These are phyloP conservation scores for Dothideomycetes sp. DNA, from an alignment of 2,329 filamentous ascomycete species.

Conservation along the genomic window DNA sequence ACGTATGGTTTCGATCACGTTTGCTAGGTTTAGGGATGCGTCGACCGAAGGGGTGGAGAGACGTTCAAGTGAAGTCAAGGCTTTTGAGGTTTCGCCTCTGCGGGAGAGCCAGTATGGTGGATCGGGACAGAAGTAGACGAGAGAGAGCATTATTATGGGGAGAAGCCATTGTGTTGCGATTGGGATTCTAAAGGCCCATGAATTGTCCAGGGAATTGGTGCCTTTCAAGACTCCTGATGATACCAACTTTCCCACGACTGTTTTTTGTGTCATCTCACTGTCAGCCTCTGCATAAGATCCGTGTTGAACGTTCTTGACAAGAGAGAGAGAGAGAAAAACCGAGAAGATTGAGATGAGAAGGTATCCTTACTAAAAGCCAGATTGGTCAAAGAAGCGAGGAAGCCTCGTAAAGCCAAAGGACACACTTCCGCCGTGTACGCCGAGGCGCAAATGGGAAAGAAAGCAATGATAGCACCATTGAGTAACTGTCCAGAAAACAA, in stretches of 20 bases:
- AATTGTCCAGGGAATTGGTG: conserved; percentile 23
- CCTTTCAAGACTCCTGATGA: conserved; percentile 34
- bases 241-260: conserved; percentile 52
- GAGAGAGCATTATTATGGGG: conserved; percentile 30
- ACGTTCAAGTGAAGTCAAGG: conserved; percentile 26
- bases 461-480: conserved; percentile 8
- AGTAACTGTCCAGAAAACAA: conserved; percentile 8
- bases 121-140: conserved; percentile 24
- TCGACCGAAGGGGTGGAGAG: conserved; percentile 20
- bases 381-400: conserved; percentile 52
- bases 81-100: conserved; percentile 27
- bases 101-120: conserved; percentile 30
- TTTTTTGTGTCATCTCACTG: not conserved
- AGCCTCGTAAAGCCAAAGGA: conserved; percentile 48
- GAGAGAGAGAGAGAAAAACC: too few relatives aligned
- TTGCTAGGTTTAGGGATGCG: not conserved
- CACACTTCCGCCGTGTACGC: conserved; percentile 61
- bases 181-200: conserved; percentile 37
- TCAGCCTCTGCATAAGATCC: fast-evolving
- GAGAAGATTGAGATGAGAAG: too few relatives aligned
- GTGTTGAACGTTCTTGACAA: too few relatives aligned
- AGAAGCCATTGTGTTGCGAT: conserved; percentile 39
- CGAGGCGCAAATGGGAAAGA: conserved; percentile 47
- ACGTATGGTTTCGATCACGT: not conserved
- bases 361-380: conserved; percentile 40